Percentiles rank a stretch among this genome's conserved stretches.
Evolutionary conservation across 1,284 basidiomycete species (phyloP).

Genomic region (Serendipita sp.): DNA sequence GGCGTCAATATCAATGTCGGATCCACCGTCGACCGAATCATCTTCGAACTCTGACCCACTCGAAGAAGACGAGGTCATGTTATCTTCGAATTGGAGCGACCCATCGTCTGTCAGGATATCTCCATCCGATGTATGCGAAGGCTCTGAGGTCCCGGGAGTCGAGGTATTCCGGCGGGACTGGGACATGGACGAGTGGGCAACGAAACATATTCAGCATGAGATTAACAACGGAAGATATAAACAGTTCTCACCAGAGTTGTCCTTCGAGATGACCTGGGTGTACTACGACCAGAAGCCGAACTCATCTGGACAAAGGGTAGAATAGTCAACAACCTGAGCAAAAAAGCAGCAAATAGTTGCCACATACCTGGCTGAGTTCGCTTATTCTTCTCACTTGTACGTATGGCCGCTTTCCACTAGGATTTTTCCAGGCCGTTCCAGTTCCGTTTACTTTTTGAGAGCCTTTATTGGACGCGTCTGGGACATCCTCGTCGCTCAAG

Average conservation of each 20-base stretch:
- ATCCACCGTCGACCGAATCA: not conserved
- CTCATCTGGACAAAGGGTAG: not conserved
- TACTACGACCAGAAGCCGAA: not conserved
- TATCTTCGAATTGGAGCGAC: not conserved
- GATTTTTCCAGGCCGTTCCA: not conserved
- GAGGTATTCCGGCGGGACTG: not conserved
- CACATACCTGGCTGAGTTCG: not conserved
- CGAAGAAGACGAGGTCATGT: not conserved
- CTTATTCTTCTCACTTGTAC: not conserved
- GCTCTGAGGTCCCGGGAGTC: not conserved
- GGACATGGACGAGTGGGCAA: not conserved
- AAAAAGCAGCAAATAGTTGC: not conserved
- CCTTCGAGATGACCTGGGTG: not conserved
- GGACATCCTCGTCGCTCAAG: not conserved
- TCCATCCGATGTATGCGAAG: not conserved
- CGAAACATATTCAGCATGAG: not conserved
- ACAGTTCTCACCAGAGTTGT: not conserved
- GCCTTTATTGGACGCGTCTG: not conserved
- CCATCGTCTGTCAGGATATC: constrained; percentile 1
- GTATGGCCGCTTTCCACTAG: not conserved
- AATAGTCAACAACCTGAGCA: not conserved
- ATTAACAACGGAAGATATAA: not conserved
- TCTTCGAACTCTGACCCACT: constrained; percentile 4
- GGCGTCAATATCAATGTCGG: not conserved
- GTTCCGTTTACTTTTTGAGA: not conserved